Evolutionary conservation across 75 land plant genomes (phyloP), one percentile per base, ranked within the genome.

Genomic region (Cryptomeria japonica): DNA sequence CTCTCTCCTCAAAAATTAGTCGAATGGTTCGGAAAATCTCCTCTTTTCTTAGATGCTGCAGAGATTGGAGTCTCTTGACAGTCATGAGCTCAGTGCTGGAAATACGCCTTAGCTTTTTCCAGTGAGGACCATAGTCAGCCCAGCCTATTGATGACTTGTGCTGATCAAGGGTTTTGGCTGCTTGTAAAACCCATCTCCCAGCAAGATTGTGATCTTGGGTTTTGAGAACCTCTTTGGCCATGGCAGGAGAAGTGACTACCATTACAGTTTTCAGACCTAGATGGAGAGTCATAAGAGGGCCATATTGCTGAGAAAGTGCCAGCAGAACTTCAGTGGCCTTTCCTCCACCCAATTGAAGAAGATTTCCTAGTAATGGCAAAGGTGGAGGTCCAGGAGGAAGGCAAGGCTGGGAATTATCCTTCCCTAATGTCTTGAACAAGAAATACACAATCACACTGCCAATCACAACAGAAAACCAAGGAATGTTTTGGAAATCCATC

Each of bases 11-110:
- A 89, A 44, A 89, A 19, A 93, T 83, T 1, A 61, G 14, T 25
- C 68, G 89, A 32, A 88, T 37, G 14, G 89, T 80, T 5, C 70
- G 70, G 11, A 25, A 51, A 80, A 88, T 86, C 84, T 89, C 93
- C 2, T 89, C 90, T 22, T 51, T 38, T 13, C 93, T 88, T 0
- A 64, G 70, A 25, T 64, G 31, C 7, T 64, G n/a, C 9, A 64
- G 70, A 7, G 70, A 5, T 64, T 64, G n/a, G 9, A 64, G 70
- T 7, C 70, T 64, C 31, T 25, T 64, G n/a, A 10, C 6, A 6
- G 70, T 64, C 70, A 64, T 64, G 70, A 64, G 70, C 70, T 64
- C 70, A 0, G 70, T 64, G 0, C 31, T 25, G 8, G 70, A 25
- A 25, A 64, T 64, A 7, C 70, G n/a, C 70, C 70, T 64, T 7